A percentile compares a stretch with the other conserved stretches of the same genome.
phyloP scores from a whole-genome alignment of 225 moss, liverwort and hornwort genomes.

The Antitrichia curtipendula region DNA sequence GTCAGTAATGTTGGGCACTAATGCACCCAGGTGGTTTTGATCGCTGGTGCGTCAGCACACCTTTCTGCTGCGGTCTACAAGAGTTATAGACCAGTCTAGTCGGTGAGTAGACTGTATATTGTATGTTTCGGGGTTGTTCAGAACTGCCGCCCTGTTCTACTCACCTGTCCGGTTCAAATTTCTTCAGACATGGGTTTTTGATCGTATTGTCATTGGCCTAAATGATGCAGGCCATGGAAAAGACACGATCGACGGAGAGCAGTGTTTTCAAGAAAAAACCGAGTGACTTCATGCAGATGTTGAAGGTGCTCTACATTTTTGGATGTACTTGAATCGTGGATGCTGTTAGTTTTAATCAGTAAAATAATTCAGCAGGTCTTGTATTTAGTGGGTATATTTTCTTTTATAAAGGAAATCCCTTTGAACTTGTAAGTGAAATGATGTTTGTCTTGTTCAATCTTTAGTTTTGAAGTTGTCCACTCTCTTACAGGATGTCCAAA shows the following conservation, averaged over 20 bases:
- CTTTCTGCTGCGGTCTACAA: neutral
- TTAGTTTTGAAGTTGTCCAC: neutral
- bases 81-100: neutral
- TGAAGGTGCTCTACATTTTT: conserved; percentile 50
- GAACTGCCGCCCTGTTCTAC: neutral
- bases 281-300: conserved; percentile 94
- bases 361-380: neutral
- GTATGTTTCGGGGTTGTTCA: neutral
- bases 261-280: conserved; percentile 96
- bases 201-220: neutral
- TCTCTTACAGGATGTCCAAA: conserved; percentile 67
- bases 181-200: neutral
- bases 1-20: neutral
- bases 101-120: neutral
- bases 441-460: neutral
- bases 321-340: neutral
- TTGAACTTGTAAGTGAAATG: neutral
- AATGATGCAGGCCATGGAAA: conserved; percentile 68
- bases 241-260: conserved; percentile 50
- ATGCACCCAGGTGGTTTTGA: neutral
- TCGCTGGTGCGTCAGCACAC: neutral
- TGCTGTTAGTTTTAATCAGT: neutral
- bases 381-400: neutral
- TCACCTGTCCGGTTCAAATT: neutral
- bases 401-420: neutral